Evolutionary conservation across 2,329 filamentous ascomycete species (phyloP), one percentile per base, ranked within the genome.

Genomic region (Verticillium alfalfae): DNA sequence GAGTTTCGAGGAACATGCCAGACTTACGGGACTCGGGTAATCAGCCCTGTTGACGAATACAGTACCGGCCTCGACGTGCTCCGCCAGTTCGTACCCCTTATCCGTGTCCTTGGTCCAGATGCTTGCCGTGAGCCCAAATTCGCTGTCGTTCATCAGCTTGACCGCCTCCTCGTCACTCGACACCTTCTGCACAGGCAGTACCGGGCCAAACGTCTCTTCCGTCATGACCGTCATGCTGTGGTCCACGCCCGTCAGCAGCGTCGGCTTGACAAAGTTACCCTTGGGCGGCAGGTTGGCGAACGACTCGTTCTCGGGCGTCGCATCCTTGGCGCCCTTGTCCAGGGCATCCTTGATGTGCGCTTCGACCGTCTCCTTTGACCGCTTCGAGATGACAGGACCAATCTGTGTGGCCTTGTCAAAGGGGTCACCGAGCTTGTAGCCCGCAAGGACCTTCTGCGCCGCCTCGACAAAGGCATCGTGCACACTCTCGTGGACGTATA

Each of bases 31-130:
- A 73, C 89, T 92, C 57, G 94, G 94, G 75, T 87, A 98, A 75
- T 98, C 94, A 71, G 91, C 93, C 69, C 94, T 86, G 75, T 98
- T 98, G 70, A 98, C 91, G 77, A 97, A 98, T 57, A 97, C 93
- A 1, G 94, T 98, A 52, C 94, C 94, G 56, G 94, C 93, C 73
- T 97, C 93, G 57, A 98, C 87, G 58, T 88, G 82, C 61, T 95
- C 88, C 45, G 89, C 86, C 59, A 98, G 81, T 72, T 90, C 84
- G 68, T 93, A 87, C 16, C 89, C 94, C 71, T 83, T 88, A 56
- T 79, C 81, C 2, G 88, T 86, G 71, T 98, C 92, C 75, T 95
- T 96, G 62, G 93, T 97, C 94, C 94, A 98, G 70, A 98, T 93
- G 70, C 92, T 96, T n/a, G 93, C 94, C 3, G 94, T 97, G 64